Percentiles rank a stretch among this genome's conserved stretches.
These are phyloP conservation scores for Saturnispora besseyi DNA, from an alignment of 805 yeast species.

Conservation along the genomic window DNA sequence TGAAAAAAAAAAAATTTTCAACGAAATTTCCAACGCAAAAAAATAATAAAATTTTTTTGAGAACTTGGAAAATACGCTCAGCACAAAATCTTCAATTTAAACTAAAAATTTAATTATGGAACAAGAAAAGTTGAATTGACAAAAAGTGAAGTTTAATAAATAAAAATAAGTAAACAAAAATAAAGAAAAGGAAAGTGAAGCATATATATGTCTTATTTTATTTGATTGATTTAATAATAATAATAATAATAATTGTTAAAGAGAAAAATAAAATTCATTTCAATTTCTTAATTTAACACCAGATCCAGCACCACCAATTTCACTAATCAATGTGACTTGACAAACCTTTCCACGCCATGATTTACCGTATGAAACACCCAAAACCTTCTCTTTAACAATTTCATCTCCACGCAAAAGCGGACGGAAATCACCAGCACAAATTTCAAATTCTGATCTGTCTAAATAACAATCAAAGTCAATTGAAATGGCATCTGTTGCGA, in stretches of 20 bases:
- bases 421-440: conserved; percentile 78
- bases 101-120: not conserved
- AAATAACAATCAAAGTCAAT: conserved; percentile 81
- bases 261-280: not conserved
- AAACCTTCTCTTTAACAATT: conserved; percentile 65
- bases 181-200: too few species aligned
- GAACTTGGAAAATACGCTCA: not conserved
- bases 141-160: too few species aligned
- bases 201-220: too few species aligned
- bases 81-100: not conserved
- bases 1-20: conserved; percentile 5
- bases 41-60: not conserved
- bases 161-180: too few species aligned
- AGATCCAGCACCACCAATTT: conserved; percentile 85
- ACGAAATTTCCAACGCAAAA: not conserved
- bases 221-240: not conserved
- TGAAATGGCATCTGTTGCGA: conserved; percentile 79
- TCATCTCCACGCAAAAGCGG: conserved; percentile 81
- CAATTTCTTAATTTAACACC: conserved; percentile 53
- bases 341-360: conserved; percentile 74
- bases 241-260: not conserved
- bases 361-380: conserved; percentile 80
- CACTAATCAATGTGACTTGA: conserved; percentile 63
- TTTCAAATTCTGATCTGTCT: conserved; percentile 62
- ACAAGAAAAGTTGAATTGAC: too few species aligned